These are phyloP conservation scores for Prunus yedoensis DNA, from an alignment of 331 rosid species.

Conservation along the genomic window DNA sequence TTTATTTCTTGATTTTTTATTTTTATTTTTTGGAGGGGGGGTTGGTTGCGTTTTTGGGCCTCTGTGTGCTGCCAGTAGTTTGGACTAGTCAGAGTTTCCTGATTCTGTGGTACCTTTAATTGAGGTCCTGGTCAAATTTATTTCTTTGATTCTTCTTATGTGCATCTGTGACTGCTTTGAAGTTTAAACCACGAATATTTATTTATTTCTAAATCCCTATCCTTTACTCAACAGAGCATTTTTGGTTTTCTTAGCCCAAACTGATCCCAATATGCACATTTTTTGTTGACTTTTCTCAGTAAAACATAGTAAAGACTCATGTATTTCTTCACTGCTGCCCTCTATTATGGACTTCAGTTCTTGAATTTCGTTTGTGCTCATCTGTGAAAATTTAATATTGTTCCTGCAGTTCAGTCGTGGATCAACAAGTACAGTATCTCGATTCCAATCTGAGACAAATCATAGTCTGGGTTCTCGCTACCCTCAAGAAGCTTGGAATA, in stretches of 20 bases:
- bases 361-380: background rate
- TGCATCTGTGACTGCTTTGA: background rate
- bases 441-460: conserved; percentile 45
- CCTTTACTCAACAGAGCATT: background rate
- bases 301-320: background rate
- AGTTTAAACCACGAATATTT: background rate
- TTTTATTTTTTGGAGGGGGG: background rate
- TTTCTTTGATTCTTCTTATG: background rate
- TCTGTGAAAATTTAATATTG: background rate
- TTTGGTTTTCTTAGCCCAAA: background rate
- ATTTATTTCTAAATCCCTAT: background rate
- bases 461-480: conserved; percentile 37
- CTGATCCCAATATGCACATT: background rate
- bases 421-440: conserved; percentile 35
- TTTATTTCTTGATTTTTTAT: too few species aligned
- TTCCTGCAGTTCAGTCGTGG: conserved; percentile 46
- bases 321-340: background rate
- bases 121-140: background rate
- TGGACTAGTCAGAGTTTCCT: background rate
- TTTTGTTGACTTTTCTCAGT: background rate
- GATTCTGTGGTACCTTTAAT: background rate
- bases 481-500: conserved; percentile 60
- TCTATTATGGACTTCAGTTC: background rate
- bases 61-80: background rate
- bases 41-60: background rate